Conservation (phyloP, 2,329 filamentous ascomycete genomes). For the Penicillium sp. region DNA sequence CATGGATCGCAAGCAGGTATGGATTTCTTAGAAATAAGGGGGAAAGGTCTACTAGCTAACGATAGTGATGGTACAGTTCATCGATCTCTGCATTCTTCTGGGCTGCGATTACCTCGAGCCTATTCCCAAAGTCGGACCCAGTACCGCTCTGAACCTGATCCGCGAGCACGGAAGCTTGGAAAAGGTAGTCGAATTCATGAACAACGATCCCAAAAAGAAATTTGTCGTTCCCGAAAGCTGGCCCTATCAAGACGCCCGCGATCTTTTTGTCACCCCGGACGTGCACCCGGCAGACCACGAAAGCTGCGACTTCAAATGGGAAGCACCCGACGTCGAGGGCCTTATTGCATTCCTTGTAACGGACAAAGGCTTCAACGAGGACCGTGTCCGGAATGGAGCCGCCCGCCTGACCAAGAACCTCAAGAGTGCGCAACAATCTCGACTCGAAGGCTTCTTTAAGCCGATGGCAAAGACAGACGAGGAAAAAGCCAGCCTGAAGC, state of each 20-base stretch:
- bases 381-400: constrained; percentile 78
- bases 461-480: constrained; percentile 81
- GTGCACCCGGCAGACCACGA: constrained; percentile 79
- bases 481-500: constrained; percentile 80
- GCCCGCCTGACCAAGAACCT: constrained; percentile 82
- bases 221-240: constrained; percentile 91
- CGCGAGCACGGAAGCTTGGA: constrained; percentile 87
- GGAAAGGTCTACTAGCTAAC: constrained; percentile 4
- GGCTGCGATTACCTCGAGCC: constrained; percentile 98
- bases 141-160: constrained; percentile 88
- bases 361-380: constrained; percentile 96
- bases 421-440: constrained; percentile 84
- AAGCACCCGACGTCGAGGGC: constrained; percentile 84
- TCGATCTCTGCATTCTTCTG: constrained; percentile 94
- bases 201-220: constrained; percentile 74
- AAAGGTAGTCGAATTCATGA: constrained; percentile 75
- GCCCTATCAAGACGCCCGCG: constrained; percentile 88
- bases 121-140: constrained; percentile 88
- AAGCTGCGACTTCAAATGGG: constrained; percentile 97
- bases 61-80: constrained; percentile 62
- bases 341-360: constrained; percentile 84
- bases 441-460: constrained; percentile 97
- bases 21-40: constrained; percentile 7
- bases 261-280: constrained; percentile 88
- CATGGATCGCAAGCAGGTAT: constrained; percentile 83